These are phyloP conservation scores for Trichoderma koningiopsis DNA, from an alignment of 2,329 filamentous ascomycete genomes.

Conservation along the genomic window DNA sequence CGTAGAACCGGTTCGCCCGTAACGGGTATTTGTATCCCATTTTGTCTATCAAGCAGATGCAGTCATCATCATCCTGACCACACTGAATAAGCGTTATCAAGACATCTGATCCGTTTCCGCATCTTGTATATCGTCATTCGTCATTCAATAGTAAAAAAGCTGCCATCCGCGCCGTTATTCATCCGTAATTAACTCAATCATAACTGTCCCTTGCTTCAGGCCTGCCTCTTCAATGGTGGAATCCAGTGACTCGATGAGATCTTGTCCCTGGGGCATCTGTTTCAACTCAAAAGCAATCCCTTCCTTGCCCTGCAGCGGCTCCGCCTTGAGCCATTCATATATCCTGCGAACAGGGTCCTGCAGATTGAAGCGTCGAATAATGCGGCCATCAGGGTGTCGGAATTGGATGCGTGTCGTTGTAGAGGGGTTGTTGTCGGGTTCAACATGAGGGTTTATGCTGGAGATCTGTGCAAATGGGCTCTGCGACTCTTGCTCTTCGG, in stretches of 20 bases:
- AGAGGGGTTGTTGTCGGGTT: constrained; percentile 71
- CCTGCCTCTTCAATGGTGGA: constrained; percentile 77
- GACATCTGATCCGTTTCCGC: background rate
- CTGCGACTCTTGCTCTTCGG: constrained; percentile 43
- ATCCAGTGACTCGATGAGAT: constrained; percentile 76
- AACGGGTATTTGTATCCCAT: constrained; percentile 14
- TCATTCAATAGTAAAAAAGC: constrained; percentile 8
- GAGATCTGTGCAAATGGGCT: constrained; percentile 72
- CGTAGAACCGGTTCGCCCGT: constrained; percentile 21
- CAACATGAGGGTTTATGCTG: constrained; percentile 70
- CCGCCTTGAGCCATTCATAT: constrained; percentile 95
- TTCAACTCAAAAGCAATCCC: constrained; percentile 85
- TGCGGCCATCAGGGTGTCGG: constrained; percentile 77
- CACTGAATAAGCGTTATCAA: background rate
- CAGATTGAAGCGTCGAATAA: constrained; percentile 82
- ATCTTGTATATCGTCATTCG: constrained; percentile 13
- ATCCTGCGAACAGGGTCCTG: constrained; percentile 77
- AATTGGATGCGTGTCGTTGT: constrained; percentile 90
- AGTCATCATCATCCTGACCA: background rate
- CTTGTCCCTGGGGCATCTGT: constrained; percentile 73
- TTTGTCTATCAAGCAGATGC: constrained; percentile 22
- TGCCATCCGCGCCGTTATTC: constrained; percentile 38
- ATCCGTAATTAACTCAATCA: constrained; percentile 81
- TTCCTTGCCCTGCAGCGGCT: constrained; percentile 77
- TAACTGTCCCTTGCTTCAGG: constrained; percentile 89